These are phyloP conservation scores for Pseudogymnoascus destructans DNA, from an alignment of 2,329 filamentous ascomycete genomes.

Conservation along the genomic window DNA sequence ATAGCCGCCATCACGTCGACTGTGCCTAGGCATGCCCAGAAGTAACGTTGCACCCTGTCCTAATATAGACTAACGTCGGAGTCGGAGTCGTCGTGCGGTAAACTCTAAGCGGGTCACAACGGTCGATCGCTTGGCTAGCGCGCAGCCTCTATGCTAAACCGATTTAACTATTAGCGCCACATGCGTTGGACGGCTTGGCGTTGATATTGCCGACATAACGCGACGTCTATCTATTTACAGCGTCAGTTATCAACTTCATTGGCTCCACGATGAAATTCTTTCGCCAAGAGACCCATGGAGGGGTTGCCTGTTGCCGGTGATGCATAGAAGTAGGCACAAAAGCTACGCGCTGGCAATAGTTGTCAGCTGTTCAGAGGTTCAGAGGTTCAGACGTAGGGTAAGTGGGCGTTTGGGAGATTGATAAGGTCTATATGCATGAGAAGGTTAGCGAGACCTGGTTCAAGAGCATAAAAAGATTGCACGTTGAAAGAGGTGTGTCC, in stretches of 20 bases:
- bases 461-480: neutral
- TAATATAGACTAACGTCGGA: neutral
- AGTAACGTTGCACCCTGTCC: slow-evolving; percentile 5
- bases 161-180: neutral
- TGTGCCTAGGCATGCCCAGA: neutral
- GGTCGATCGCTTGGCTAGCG: neutral
- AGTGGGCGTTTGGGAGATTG: neutral
- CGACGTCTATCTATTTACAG: neutral
- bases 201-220: neutral
- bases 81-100: neutral
- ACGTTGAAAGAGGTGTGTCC: neutral
- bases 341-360: neutral
- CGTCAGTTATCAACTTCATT: neutral
- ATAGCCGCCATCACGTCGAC: neutral
- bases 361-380: too few species aligned
- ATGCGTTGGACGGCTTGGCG: neutral
- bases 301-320: neutral
- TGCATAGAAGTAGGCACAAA: neutral
- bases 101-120: neutral
- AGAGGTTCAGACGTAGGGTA: neutral
- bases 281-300: neutral
- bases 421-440: neutral
- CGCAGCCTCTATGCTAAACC: neutral
- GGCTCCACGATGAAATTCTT: neutral
- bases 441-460: neutral